Base-by-base conservation (phyloP, 2,329 filamentous ascomycete species). In the Fusarium kyushuense region DNA sequence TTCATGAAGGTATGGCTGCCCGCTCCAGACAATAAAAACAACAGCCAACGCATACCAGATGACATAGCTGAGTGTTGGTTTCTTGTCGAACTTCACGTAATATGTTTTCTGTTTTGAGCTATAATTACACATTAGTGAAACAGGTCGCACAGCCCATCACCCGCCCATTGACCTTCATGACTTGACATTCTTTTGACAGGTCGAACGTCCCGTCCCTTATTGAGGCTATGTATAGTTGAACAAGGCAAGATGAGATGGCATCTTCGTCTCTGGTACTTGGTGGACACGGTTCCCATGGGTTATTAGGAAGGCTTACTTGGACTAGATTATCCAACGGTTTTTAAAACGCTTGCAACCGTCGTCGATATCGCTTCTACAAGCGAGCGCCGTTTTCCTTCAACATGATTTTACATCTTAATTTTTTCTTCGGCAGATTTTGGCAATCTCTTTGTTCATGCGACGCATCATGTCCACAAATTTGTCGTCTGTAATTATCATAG, bases 111-210 rank as follows among this genome's bases (percentile, higher is more conserved):
- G 32, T 33, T 29, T 13, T 48, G 47, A 61, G 57, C 63, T 67
- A 63, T 67, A 60, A 55, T 63, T 66, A 58, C 51, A 32, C 27
- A 38, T 40, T 10, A 21, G 38, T 49, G 42, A 58, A 57, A 66
- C 62, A 65, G 27, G 19, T 19, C 5, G 38, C 54, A 42, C 23
- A 62, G 29, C 21, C 23, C 19, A 46, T 48, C 56, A 57, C 27
- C 54, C 43, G 61, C 25, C 16, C 35, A 41, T 62, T 62, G 45
- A 54, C 25, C 40, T 66, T 57, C 6, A 32, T 40, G 43, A 45
- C 29, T 40, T 54, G 30, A 19, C 47, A n/a, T 4, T 29, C 9
- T 17, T 38, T 45, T 38, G 13, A 41, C 27, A 23, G 6, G 23
- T 43, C 6, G 14, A 40, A 14, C 29, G 17, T 32, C 14, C 23